Conservation (phyloP, 331 rosid species). For the Cucumis variabilis region DNA sequence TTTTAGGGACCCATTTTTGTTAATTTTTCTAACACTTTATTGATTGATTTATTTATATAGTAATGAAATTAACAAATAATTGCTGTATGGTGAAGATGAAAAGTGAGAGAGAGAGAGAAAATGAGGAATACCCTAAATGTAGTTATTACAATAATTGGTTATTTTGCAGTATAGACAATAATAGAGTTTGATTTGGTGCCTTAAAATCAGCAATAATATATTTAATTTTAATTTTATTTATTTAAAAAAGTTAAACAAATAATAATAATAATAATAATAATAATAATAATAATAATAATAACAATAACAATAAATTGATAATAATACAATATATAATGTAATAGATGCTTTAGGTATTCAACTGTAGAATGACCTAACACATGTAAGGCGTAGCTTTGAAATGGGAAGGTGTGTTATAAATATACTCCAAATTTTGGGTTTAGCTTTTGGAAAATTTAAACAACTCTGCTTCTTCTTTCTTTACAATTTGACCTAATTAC, state of each 20-base stretch:
- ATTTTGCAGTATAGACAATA: slow-evolving; percentile 8
- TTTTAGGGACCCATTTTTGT: slow-evolving; percentile 11
- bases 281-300: too few species aligned
- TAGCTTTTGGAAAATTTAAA: too few species aligned
- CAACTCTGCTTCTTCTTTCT: too few species aligned
- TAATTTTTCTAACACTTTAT: neutral
- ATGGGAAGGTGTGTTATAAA: slow-evolving; percentile 21
- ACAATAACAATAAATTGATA: neutral
- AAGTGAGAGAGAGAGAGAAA: neutral
- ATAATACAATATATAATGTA: slow-evolving; percentile 26
- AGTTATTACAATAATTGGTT: slow-evolving; percentile 25
- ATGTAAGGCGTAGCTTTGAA: slow-evolving; percentile 5
- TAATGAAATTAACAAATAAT: slow-evolving; percentile 11
- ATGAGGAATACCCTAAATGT: neutral
- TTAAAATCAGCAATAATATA: slow-evolving; percentile 30
- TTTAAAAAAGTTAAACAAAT: too few species aligned
- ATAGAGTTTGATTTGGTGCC: slow-evolving; percentile 30
- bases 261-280: too few species aligned
- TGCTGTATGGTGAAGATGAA: slow-evolving; percentile 6
- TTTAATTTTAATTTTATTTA: too few species aligned
- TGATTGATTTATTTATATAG: neutral
- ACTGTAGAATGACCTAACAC: slow-evolving; percentile 23
- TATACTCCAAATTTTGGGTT: too few species aligned
- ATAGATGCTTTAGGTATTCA: slow-evolving; percentile 14
- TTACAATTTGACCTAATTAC: too few species aligned